Evolutionary conservation across 176 grass and related monocot species (phyloP), one percentile per base, ranked within the genome.

Genomic region (Oryza punctata): DNA sequence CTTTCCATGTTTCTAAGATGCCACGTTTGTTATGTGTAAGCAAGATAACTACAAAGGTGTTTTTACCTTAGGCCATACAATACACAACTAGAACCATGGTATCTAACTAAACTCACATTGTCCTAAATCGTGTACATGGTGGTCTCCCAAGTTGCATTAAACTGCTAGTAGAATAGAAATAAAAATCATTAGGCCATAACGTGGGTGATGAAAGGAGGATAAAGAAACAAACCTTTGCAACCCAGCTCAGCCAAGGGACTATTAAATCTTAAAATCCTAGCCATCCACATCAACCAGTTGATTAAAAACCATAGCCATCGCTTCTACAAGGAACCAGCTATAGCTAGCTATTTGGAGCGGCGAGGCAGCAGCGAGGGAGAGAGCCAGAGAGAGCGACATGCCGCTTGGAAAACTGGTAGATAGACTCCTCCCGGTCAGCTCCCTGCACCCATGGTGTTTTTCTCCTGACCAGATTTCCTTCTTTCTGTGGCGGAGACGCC

Each of bases 311-410:
- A 54, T 14, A 18, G 38, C 19, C 35, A 43, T 70, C 6, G 23
- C 15, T 24, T 38, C 11, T 14, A 40, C 37, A 12, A 24, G 2
- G 7, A 12, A 0, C 7, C 3, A 12, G 5, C 37, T 43, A 71
- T 43, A 71, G 13, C 14, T 45, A 25, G 24, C 75, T 54, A 78
- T 46, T 70, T 78, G 24, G 26, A 9, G n/a, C 9, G 7, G 4
- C 11, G 67, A 12, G 18, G 33, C 33, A 35, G 73, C 71, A 21
- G 67, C 45, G 75, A 16, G 47, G 11, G 35, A 23, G 87, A 76
- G 75, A 16, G 47, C 7, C 26, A 23, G 87, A 76, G 59, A 63
- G 81, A 10, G 77, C 65, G 77, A 85, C 82, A 54, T 76, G 70
- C 70, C 61, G 37, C 27, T 0, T 73, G 83, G 32, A 38, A 49